Base-by-base conservation (phyloP, 345 rosid species). In the Eucalyptus regnans region DNA sequence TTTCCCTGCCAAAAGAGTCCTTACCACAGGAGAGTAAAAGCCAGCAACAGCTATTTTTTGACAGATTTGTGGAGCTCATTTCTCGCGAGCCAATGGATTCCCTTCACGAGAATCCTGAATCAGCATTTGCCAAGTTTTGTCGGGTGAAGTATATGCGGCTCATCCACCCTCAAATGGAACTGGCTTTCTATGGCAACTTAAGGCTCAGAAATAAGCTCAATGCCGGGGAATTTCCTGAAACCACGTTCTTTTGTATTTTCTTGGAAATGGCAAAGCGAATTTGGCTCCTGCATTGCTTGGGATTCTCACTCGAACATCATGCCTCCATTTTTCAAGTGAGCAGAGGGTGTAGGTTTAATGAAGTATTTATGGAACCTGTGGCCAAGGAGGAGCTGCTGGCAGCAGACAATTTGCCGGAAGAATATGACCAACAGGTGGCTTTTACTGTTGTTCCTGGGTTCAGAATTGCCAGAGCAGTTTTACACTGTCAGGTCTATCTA, bases 241-340 rank as follows among this genome's bases (percentile, higher is more conserved):
- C 88, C 5, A 64, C 27, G 5, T 93, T 92, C 87, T 92, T 92
- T 46, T 54, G 37, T 17, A n/a, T 86, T 27, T 93, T 92, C 80
- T 84, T 90, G 4, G 92, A 91, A 88, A 89, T 91, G 93, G 92
- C 94, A 3, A 93, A 89, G 91, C 85, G 90, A 79, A 89, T 91
- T 8, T 93, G 94, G 94, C 89, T 92, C 31, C 88, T 92, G 31
- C 93, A 93, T 86, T 91, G 94, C 89, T 37, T 93, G 87, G 92
- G 91, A 27, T 91, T 86, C 54, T 91, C 92, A 4, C 88, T 90
- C 20, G 86, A 92, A 20, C 91, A 91, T 1, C 87, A 89, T 50
- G 93, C 90, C 60, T 88, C 91, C 12, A 92, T 92, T 81, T 93
- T 93, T 86, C 92, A 92, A 71, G 93, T 90, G 23, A 66, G 46